Conservation (phyloP, 306 rosid genomes). For the Pueraria montana region DNA sequence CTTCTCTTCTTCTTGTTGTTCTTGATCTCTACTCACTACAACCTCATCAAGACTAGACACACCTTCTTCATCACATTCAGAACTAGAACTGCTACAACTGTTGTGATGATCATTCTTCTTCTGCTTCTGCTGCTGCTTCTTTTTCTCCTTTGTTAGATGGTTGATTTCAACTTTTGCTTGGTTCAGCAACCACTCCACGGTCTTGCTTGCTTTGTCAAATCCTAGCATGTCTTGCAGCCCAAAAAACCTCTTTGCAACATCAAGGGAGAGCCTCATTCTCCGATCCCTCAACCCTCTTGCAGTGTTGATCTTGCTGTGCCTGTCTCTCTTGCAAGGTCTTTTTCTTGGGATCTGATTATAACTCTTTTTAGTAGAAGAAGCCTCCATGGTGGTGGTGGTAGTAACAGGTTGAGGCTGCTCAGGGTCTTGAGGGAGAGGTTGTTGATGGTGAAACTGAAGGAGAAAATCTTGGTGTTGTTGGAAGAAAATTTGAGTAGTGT, state of each 20-base stretch:
- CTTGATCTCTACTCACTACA: background rate
- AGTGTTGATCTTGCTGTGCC: constrained; percentile 38
- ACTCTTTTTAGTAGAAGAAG: background rate
- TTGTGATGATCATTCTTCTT: background rate
- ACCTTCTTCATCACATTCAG: constrained; percentile 10
- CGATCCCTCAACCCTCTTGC: constrained; percentile 34
- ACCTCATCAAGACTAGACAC: constrained; percentile 38
- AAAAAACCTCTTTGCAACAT: constrained; percentile 35
- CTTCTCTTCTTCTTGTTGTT: background rate
- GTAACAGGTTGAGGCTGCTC: background rate
- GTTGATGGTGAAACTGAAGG: background rate
- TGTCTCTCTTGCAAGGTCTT: background rate
- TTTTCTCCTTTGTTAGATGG: background rate
- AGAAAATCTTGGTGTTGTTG: constrained; percentile 8
- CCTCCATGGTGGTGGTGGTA: background rate
- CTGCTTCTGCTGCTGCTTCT: background rate
- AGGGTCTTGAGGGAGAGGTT: background rate
- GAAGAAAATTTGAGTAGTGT: background rate
- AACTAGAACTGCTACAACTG: background rate
- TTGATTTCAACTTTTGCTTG: constrained; percentile 31
- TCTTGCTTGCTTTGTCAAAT: constrained; percentile 22
- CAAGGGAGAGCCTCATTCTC: constrained; percentile 41
- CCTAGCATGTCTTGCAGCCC: constrained; percentile 34
- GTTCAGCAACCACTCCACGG: constrained; percentile 37
- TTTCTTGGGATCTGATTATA: background rate